phyloP scores from a whole-genome alignment of 345 rosid species.

The Populus alba region DNA sequence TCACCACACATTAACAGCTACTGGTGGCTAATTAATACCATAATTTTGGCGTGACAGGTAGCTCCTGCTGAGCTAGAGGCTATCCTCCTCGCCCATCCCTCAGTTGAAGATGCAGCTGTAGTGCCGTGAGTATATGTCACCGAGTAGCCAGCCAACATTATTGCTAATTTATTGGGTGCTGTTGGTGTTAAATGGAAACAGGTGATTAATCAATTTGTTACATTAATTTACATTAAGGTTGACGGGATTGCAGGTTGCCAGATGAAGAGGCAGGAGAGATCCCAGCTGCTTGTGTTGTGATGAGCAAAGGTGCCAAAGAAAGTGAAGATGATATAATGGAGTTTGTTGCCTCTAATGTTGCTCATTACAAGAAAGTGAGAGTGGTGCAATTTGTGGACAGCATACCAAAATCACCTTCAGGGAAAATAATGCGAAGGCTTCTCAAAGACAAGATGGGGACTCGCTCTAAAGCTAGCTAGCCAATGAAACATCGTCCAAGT shows the following conservation, averaged over 20 bases:
- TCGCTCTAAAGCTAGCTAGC: neutral
- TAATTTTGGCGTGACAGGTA: slow-evolving; percentile 38
- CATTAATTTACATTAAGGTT: no score
- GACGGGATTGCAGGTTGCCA: slow-evolving; percentile 48
- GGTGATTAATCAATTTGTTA: no score
- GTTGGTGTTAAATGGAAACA: no score
- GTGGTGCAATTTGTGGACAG: slow-evolving; percentile 65
- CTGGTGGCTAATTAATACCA: neutral
- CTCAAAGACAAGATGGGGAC: slow-evolving; percentile 47
- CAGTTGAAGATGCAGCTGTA: slow-evolving; percentile 79
- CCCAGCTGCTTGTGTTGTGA: slow-evolving; percentile 85
- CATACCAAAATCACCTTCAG: slow-evolving; percentile 87
- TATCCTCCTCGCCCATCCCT: slow-evolving; percentile 67
- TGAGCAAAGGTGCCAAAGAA: slow-evolving; percentile 50
- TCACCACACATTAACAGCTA: no score
- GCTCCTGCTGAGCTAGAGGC: slow-evolving; percentile 96
- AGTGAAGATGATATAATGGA: slow-evolving; percentile 66
- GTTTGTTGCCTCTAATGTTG: slow-evolving; percentile 69
- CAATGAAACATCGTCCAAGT: no score
- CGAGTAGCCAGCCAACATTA: neutral
- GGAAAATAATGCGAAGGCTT: slow-evolving; percentile 85
- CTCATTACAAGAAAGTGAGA: slow-evolving; percentile 83
- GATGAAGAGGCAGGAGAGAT: slow-evolving; percentile 96
- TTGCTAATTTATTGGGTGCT: no score
- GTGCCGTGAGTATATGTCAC: slow-evolving; percentile 60